Base-by-base conservation (phyloP, 768 basidiomycete species). In the Leccinellum rugosiceps region DNA sequence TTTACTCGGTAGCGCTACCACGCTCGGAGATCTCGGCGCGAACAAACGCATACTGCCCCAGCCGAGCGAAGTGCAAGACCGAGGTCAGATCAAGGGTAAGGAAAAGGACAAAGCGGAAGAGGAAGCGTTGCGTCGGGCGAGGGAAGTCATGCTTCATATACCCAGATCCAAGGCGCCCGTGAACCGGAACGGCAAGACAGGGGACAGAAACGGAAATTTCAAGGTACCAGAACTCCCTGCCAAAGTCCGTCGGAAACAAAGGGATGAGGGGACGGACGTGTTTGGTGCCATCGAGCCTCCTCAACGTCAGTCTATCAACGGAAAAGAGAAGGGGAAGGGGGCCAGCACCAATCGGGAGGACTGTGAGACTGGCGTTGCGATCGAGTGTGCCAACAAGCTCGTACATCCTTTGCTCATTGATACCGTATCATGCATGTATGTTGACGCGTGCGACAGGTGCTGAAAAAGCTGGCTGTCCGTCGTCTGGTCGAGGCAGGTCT, bases 331-430 rank as follows among this genome's bases (percentile, higher is more conserved):
- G 68, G 75, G 73, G 8, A 76, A 72, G 26, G 67, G 66, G 1
- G 67, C 64, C 13, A 66, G 59, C 9, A 57, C 64, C 9, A 77
- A 59, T 71, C 75, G 9, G 9, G 56, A 48, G 6, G 57, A 65
- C 9, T 32, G 32, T 17, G 70, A 66, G 49, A 59, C 55, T 9
- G 68, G 65, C 15, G 60, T 60, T 25, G 61, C 74, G 55, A 63
- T 82, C 43, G 86, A 88, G 72, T 80, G 76, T 62, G 74, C 77
- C 6, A 89, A 88, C 65, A 88, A 85, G 69, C 78, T 77, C 59
- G 87, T 88, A 59, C 63, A 78, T 70, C 48, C 11, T 41, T 55
- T 31, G 46, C 15, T 23, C 19, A n/a, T 25, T 5, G 23, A 41
- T 41, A 5, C n/a, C 15, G 2, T 28, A 21, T 57, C 15, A 26